phyloP scores from a whole-genome alignment of 1,139 yeast species.

The Suhomyces terraborum region DNA sequence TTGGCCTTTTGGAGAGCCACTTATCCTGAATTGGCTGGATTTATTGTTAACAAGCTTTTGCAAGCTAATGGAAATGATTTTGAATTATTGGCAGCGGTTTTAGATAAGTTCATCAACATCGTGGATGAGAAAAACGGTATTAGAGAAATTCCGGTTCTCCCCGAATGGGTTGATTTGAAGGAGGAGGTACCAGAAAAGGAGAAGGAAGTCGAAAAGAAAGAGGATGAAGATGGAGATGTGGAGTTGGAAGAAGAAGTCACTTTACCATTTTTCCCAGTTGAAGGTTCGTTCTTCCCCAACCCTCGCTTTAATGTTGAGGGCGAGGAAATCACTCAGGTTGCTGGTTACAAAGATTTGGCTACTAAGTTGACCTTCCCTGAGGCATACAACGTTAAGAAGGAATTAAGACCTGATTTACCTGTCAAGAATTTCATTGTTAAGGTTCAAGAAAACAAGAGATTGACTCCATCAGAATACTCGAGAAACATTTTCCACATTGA shows the following conservation, averaged over 20 bases:
- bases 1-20: conserved; percentile 78
- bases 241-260: conserved; percentile 22
- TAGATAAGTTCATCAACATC: conserved; percentile 64
- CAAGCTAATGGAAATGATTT: conserved; percentile 82
- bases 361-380: conserved; percentile 79
- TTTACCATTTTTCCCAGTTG: conserved; percentile 56
- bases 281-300: conserved; percentile 62
- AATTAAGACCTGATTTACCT: conserved; percentile 88
- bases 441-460: conserved; percentile 88
- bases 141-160: conserved; percentile 44
- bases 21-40: conserved; percentile 62
- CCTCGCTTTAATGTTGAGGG: conserved; percentile 48
- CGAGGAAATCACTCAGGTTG: conserved; percentile 38
- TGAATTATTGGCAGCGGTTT: conserved; percentile 80
- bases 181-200: conserved; percentile 22
- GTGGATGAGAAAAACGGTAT: conserved; percentile 52
- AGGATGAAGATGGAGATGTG: conserved; percentile 17
- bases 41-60: conserved; percentile 75
- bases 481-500: conserved; percentile 97
- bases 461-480: conserved; percentile 88
- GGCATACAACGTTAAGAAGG: conserved; percentile 58
- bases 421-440: conserved; percentile 82
- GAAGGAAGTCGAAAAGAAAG: conserved; percentile 22
- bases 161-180: conserved; percentile 45
- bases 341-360: conserved; percentile 57